phyloP scores from a whole-genome alignment of 1,284 basidiomycete species.

The Omphalotus olearius region DNA sequence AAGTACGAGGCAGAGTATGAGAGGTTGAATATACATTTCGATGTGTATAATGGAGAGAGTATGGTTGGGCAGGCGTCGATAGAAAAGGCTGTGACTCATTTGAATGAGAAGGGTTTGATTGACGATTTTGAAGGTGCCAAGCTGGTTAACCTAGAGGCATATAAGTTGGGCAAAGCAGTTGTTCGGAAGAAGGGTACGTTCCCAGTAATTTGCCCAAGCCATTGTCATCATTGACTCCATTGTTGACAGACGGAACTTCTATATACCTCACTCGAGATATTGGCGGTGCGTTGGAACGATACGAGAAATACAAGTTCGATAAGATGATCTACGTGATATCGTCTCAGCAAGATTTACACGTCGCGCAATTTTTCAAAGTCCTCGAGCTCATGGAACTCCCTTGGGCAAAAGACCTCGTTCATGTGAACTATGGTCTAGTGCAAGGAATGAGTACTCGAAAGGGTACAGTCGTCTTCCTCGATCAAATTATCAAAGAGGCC shows the following conservation, averaged over 20 bases:
- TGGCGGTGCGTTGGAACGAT: constrained; percentile 90
- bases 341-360: constrained; percentile 93
- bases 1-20: constrained; percentile 92
- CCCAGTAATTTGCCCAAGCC: not conserved
- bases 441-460: constrained; percentile 97
- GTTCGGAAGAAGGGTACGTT: constrained; percentile 79
- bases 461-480: constrained; percentile 95
- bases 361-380: constrained; percentile 93
- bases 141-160: constrained; percentile 81
- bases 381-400: constrained; percentile 88
- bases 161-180: constrained; percentile 89
- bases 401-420: constrained; percentile 81
- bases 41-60: constrained; percentile 93
- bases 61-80: constrained; percentile 81
- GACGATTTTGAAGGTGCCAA: constrained; percentile 71
- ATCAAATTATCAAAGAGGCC: constrained; percentile 93
- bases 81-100: constrained; percentile 59
- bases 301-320: constrained; percentile 91
- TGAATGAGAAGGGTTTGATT: constrained; percentile 57
- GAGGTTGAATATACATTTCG: constrained; percentile 89
- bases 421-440: constrained; percentile 92
- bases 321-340: constrained; percentile 98
- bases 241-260: constrained; percentile 82
- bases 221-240: not conserved
- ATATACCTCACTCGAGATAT: constrained; percentile 99